A percentile compares a stretch with the other conserved stretches of the same genome.
Conservation (phyloP, 1,284 basidiomycete genomes). For the Moesziomyces aphidis region DNA sequence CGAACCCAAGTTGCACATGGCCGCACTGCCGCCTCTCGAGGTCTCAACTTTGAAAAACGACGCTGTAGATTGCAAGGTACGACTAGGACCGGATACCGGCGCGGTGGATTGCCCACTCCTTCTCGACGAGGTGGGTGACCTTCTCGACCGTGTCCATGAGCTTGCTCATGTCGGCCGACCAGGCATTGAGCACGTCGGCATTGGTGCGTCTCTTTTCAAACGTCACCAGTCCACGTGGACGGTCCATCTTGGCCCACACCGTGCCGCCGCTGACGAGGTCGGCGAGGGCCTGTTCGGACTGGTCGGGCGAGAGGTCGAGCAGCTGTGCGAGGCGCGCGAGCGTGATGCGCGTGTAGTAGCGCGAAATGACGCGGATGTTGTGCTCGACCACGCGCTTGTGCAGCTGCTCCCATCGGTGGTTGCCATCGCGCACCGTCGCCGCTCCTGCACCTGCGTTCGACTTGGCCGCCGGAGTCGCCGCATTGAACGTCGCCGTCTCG, state of each 20-base stretch:
- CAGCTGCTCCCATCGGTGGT: constrained; percentile 92
- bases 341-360: constrained; percentile 95
- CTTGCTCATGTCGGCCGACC: constrained; percentile 95
- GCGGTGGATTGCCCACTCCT: constrained; percentile 65
- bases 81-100: constrained; percentile 52
- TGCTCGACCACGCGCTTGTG: constrained; percentile 97
- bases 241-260: constrained; percentile 88
- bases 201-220: constrained; percentile 71
- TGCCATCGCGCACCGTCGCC: constrained; percentile 68
- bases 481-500: constrained; percentile 81
- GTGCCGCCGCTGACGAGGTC: constrained; percentile 81
- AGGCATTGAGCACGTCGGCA: constrained; percentile 82
- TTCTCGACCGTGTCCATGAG: constrained; percentile 71
- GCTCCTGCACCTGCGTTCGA: constrained; percentile 2
- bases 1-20: no score
- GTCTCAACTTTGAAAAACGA: no score
- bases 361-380: constrained; percentile 92
- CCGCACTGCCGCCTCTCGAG: no score
- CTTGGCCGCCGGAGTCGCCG: constrained; percentile 13
- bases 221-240: constrained; percentile 87
- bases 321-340: constrained; percentile 84
- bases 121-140: constrained; percentile 64
- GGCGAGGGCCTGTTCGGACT: constrained; percentile 88
- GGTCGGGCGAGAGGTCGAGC: constrained; percentile 82
- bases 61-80: no score